phyloP scores from a whole-genome alignment of 225 moss, liverwort and hornwort genomes.

The Pseudoscleropodium purum region DNA sequence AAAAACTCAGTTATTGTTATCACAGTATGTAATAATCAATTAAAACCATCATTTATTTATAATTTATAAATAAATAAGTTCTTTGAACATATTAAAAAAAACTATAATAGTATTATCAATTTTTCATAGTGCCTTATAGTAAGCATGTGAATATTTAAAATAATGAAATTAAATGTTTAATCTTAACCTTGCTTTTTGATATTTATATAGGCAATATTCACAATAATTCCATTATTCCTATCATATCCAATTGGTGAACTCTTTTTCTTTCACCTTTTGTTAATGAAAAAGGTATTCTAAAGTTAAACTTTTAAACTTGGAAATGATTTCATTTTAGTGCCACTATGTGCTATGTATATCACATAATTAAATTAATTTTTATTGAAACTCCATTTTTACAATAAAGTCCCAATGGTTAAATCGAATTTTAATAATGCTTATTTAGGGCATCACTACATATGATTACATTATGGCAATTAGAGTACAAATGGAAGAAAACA shows the following conservation, averaged over 20 bases:
- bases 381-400: too few species aligned
- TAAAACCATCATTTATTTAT: too few species aligned
- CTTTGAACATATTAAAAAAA: too few species aligned
- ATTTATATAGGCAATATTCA: neutral
- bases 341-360: fast-evolving
- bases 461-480: neutral
- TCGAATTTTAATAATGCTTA: neutral
- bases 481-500: neutral
- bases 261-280: neutral
- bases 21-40: neutral
- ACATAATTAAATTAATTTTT: too few species aligned
- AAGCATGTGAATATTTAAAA: neutral
- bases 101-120: neutral
- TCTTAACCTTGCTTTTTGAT: neutral
- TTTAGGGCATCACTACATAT: neutral
- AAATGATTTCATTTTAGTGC: too few species aligned
- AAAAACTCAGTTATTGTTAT: neutral
- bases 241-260: neutral
- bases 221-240: neutral
- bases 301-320: fast-evolving
- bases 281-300: neutral
- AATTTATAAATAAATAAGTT: too few species aligned
- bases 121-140: too few species aligned
- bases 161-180: too few species aligned
- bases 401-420: fast-evolving